These are phyloP conservation scores for Microthyrium microscopicum DNA, from an alignment of 2,329 filamentous ascomycete species.

Conservation along the genomic window DNA sequence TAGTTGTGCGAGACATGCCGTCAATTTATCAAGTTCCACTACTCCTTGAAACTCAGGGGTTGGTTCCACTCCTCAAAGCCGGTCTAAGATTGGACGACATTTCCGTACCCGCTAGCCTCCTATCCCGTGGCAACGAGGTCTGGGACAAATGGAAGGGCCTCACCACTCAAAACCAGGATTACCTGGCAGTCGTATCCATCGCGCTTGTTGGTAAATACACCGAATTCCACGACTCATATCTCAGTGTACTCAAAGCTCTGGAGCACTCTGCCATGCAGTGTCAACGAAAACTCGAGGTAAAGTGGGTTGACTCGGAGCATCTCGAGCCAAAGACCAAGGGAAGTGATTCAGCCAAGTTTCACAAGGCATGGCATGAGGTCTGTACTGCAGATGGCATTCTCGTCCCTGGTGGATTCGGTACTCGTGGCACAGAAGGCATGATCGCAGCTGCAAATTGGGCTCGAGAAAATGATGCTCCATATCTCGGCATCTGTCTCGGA, in stretches of 20 bases:
- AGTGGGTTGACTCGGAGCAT: constrained; percentile 72
- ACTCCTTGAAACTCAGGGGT: constrained; percentile 68
- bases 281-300: constrained; percentile 58
- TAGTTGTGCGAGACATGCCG: constrained; percentile 73
- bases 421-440: constrained; percentile 78
- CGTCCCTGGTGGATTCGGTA: constrained; percentile 65
- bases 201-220: constrained; percentile 88
- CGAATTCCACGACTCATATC: constrained; percentile 68
- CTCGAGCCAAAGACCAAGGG: constrained; percentile 52
- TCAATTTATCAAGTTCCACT: constrained; percentile 91
- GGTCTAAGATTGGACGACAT: constrained; percentile 48
- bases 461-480: constrained; percentile 63
- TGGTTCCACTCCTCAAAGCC: constrained; percentile 49
- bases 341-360: constrained; percentile 52
- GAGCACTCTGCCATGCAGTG: constrained; percentile 88
- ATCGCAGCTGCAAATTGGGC: constrained; percentile 76
- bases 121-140: constrained; percentile 47
- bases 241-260: constrained; percentile 68
- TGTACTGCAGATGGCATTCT: constrained; percentile 53
- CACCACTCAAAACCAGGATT: constrained; percentile 45
- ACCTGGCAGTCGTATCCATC: constrained; percentile 57
- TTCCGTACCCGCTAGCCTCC: constrained; percentile 33
- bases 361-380: constrained; percentile 73
- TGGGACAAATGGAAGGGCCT: constrained; percentile 67
- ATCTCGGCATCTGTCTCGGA: constrained; percentile 77